These are phyloP conservation scores for Salvia rosmarinus DNA, from an alignment of 257 asterid species.

Conservation along the genomic window DNA sequence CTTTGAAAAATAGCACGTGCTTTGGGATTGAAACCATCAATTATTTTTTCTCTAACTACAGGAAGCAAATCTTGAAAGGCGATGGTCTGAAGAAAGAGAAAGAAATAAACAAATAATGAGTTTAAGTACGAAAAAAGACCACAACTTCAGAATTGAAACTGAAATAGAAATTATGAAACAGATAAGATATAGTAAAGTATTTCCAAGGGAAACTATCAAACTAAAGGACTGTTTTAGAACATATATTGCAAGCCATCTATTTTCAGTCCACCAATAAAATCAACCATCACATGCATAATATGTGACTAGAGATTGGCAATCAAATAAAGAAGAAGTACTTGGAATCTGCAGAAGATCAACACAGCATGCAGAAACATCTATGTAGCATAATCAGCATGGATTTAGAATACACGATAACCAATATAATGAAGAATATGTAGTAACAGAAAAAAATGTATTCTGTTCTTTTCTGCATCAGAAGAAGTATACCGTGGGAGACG, in stretches of 20 bases:
- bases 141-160: slow-evolving; percentile 8
- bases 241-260: not conserved
- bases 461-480: slow-evolving; percentile 28
- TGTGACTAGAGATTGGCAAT: slow-evolving; percentile 9
- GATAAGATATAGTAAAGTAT: not conserved
- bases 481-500: slow-evolving; percentile 64
- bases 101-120: not conserved
- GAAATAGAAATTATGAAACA: slow-evolving; percentile 21
- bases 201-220: slow-evolving; percentile 22
- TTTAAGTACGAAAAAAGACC: slow-evolving; percentile 29
- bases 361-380: slow-evolving; percentile 12
- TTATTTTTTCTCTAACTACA: slow-evolving; percentile 76
- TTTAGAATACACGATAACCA: slow-evolving; percentile 18
- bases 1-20: slow-evolving; percentile 78
- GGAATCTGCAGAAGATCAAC: not conserved
- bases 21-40: slow-evolving; percentile 75
- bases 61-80: slow-evolving; percentile 84
- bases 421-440: slow-evolving; percentile 6
- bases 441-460: slow-evolving; percentile 13
- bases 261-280: slow-evolving; percentile 7
- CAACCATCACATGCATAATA: not conserved
- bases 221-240: not conserved
- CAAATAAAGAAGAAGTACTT: slow-evolving; percentile 15
- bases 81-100: slow-evolving; percentile 53
- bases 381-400: slow-evolving; percentile 12